Percentiles rank a stretch among this genome's conserved stretches.
phyloP scores from a whole-genome alignment of 495 filamentous ascomycete species.

The Emericellopsis terricola region DNA sequence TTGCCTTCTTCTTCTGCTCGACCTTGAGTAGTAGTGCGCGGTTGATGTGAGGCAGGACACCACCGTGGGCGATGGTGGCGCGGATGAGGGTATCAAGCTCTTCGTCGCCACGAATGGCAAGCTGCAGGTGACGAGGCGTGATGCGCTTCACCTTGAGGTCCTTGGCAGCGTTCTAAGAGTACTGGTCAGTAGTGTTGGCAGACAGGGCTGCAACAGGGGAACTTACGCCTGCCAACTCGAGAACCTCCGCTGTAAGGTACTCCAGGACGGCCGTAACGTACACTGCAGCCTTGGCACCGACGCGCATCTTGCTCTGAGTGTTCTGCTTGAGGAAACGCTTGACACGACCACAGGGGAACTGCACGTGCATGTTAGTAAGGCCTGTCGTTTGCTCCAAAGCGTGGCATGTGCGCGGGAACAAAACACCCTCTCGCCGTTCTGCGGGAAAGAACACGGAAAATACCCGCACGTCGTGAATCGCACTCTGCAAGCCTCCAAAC shows the following conservation, averaged over 20 bases:
- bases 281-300: constrained; percentile 95
- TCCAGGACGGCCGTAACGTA: constrained; percentile 97
- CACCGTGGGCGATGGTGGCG: constrained; percentile 94
- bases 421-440: too few species aligned
- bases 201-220: constrained; percentile 3
- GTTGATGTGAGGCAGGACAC: constrained; percentile 98
- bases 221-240: constrained; percentile 79
- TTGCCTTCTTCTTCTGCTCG: constrained; percentile 97
- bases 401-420: too few species aligned
- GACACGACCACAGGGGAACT: constrained; percentile 99
- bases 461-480: too few species aligned
- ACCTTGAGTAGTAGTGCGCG: constrained; percentile 93
- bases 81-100: constrained; percentile 95
- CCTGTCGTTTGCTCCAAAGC: too few species aligned
- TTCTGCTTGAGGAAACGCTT: constrained; percentile 99
- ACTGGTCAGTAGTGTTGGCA: constrained; percentile 1
- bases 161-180: constrained; percentile 71
- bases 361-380: too few species aligned
- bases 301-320: constrained; percentile 99
- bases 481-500: not conserved
- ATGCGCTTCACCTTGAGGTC: constrained; percentile 99
- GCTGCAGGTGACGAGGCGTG: constrained; percentile 92
- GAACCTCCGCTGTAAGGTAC: constrained; percentile 95
- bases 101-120: constrained; percentile 96
- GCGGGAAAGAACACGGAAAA: too few species aligned